Conservation (phyloP, 805 yeast species). For the Wickerhamomyces silvicola region DNA sequence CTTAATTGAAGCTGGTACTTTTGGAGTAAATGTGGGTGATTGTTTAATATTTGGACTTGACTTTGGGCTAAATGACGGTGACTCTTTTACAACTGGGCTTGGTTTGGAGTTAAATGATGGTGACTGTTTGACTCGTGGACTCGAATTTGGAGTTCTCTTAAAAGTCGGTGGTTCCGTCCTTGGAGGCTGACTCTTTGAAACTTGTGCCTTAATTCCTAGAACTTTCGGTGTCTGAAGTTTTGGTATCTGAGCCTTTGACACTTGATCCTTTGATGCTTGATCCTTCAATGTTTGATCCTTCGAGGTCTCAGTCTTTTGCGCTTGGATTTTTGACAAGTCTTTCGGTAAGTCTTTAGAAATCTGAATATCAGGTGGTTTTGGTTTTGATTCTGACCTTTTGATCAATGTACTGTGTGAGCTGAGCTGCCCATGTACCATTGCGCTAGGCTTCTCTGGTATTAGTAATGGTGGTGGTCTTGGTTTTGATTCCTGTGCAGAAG, state of each 20-base stretch:
- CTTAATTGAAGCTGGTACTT: background rate
- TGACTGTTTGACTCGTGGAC: background rate
- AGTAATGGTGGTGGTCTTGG: constrained; percentile 4
- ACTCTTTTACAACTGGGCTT: background rate
- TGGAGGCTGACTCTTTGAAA: constrained; percentile 4
- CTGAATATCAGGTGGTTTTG: too few relatives aligned
- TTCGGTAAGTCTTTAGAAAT: too few relatives aligned
- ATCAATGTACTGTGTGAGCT: too few relatives aligned
- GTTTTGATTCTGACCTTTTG: too few relatives aligned
- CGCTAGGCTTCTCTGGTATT: constrained; percentile 1
- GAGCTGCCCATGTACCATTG: too few relatives aligned
- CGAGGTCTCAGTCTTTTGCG: too few relatives aligned
- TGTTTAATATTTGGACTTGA: background rate
- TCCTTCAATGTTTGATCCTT: too few relatives aligned
- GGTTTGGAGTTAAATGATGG: background rate
- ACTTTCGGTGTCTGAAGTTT: constrained; percentile 2
- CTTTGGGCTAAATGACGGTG: too few relatives aligned
- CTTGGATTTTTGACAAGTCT: too few relatives aligned
- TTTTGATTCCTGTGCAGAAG: constrained; percentile 2
- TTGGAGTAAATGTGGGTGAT: constrained; percentile 1
- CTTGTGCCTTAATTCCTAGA: too few relatives aligned
- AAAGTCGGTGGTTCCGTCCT: background rate
- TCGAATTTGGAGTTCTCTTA: background rate
- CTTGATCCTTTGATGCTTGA: constrained; percentile 20
- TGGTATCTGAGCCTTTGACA: constrained; percentile 15